Evolutionary conservation across 768 basidiomycete genomes (phyloP), one percentile per base, ranked within the genome.

Genomic region (Collybiopsis confluens): DNA sequence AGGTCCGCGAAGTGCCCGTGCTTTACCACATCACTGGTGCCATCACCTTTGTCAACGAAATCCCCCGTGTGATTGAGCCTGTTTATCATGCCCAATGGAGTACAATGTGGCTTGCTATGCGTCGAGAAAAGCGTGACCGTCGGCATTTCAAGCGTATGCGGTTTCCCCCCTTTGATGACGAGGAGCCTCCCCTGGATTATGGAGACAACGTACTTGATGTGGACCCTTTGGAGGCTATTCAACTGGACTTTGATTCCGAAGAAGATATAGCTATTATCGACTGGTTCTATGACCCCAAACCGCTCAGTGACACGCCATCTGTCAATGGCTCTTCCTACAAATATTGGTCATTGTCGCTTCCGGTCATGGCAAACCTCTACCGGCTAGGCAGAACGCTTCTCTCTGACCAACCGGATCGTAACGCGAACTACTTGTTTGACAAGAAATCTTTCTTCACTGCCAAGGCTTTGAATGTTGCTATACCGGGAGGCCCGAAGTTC

Each of bases 61-160:
- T 98, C 36, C 97, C 97, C 40, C 88, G 92, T 44, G 84, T 99
- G 61, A 90, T 98, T 57, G 97, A 98, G 68, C 97, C 97, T 5
- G 83, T 99, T 9, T 98, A 97, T 70, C 97, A 99, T 68, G 93
- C 97, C 1, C 97, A 98, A 64, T 99, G 97, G 97, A 95, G 92
- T 66, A 90, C 92, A 4, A 99, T 99, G 97, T 99, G 97, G 97
- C 76, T 99, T 43, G 96, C 97, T 10, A 99, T 99, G 97, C 81
- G 97, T 56, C 77, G 97, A 57, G 97, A 99, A 74, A 99, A 99
- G 77, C 83, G 97, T 54, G 97, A 99, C 68, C 90, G 97, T 66
- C 77, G 96, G 55, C 97, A 99, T 70, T 99, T 99, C 78, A 99
- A 99, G 76, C 92, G 97, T 43, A 98, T 99, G 94, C 86, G 96